Percentiles rank a stretch among this genome's conserved stretches.
Evolutionary conservation across 371 early-diverging fungal genomes (phyloP).

Genomic region (Lichtheimia corymbifera): DNA sequence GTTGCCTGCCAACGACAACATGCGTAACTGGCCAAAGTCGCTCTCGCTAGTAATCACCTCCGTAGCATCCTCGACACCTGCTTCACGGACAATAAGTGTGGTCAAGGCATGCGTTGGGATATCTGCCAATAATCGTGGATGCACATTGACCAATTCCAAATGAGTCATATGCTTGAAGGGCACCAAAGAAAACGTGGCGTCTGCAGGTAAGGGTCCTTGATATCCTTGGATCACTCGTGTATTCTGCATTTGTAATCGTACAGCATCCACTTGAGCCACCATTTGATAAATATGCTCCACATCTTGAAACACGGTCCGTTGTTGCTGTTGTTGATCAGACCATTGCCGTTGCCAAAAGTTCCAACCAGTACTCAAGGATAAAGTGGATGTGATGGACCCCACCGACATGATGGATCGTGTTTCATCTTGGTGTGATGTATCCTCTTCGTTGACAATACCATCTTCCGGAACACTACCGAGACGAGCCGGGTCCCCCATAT

Average conservation of each 20-base stretch:
- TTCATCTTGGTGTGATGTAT: slow-evolving; percentile 31
- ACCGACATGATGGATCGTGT: slow-evolving; percentile 55
- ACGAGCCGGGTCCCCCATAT: slow-evolving; percentile 45
- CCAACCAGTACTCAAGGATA: slow-evolving; percentile 67
- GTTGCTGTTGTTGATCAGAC: slow-evolving; percentile 4
- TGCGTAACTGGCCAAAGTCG: slow-evolving; percentile 48
- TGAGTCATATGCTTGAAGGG: slow-evolving; percentile 48
- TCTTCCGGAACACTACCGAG: slow-evolving; percentile 29
- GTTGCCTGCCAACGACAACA: slow-evolving; percentile 61
- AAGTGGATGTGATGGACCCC: slow-evolving; percentile 58
- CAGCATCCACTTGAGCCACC: slow-evolving; percentile 46
- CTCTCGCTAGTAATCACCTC: slow-evolving; percentile 40
- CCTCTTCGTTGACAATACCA: slow-evolving; percentile 37
- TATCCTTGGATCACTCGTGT: slow-evolving; percentile 51
- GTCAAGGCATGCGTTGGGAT: slow-evolving; percentile 47
- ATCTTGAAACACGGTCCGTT: slow-evolving; percentile 47
- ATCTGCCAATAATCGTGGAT: slow-evolving; percentile 46
- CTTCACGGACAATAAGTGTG: slow-evolving; percentile 48
- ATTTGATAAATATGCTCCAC: slow-evolving; percentile 56
- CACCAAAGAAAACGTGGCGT: slow-evolving; percentile 37
- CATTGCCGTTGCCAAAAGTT: slow-evolving; percentile 55
- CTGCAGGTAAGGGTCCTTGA: slow-evolving; percentile 41
- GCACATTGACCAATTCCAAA: slow-evolving; percentile 54
- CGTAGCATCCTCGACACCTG: slow-evolving; percentile 47
- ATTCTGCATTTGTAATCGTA: slow-evolving; percentile 52